These are phyloP conservation scores for Ascochyta lentis DNA, from an alignment of 2,329 filamentous ascomycete species.

Conservation along the genomic window DNA sequence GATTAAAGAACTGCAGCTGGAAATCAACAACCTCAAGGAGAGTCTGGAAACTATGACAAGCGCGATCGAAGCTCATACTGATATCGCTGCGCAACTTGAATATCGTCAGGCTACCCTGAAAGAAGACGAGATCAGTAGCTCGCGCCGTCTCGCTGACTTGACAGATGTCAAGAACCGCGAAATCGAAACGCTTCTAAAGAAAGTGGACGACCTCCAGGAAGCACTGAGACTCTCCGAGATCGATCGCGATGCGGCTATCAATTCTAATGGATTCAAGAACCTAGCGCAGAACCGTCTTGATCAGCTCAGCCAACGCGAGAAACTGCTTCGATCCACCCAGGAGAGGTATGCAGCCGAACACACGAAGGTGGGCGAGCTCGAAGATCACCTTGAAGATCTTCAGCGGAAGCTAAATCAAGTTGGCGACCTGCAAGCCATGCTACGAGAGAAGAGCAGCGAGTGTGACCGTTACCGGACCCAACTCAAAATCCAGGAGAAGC, in stretches of 20 bases:
- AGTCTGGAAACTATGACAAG: background rate
- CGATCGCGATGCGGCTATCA: slow-evolving; percentile 10
- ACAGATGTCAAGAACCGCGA: background rate
- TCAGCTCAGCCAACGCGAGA: slow-evolving; percentile 17
- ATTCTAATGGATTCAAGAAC: slow-evolving; percentile 1
- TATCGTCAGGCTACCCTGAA: slow-evolving; percentile 12
- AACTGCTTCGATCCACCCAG: slow-evolving; percentile 16
- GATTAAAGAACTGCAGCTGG: slow-evolving; percentile 25
- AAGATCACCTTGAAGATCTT: slow-evolving; percentile 21
- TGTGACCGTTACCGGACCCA: slow-evolving; percentile 29
- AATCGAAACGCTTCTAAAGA: background rate
- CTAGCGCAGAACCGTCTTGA: slow-evolving; percentile 16
- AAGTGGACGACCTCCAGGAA: background rate
- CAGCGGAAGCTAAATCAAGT: slow-evolving; percentile 9
- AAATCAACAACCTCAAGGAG: slow-evolving; percentile 13
- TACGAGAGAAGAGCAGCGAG: slow-evolving; percentile 29
- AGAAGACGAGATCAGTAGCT: background rate
- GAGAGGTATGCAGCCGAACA: slow-evolving; percentile 20
- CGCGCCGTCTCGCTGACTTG: background rate
- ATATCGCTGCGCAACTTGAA: slow-evolving; percentile 11
- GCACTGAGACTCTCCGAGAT: background rate
- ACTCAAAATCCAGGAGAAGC: slow-evolving; percentile 12
- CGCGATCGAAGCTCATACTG: background rate
- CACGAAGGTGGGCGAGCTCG: slow-evolving; percentile 13
- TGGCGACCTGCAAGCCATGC: slow-evolving; percentile 16